Evolutionary conservation across 2,329 filamentous ascomycete species (phyloP).

Genomic region (Penicillium concentricum): DNA sequence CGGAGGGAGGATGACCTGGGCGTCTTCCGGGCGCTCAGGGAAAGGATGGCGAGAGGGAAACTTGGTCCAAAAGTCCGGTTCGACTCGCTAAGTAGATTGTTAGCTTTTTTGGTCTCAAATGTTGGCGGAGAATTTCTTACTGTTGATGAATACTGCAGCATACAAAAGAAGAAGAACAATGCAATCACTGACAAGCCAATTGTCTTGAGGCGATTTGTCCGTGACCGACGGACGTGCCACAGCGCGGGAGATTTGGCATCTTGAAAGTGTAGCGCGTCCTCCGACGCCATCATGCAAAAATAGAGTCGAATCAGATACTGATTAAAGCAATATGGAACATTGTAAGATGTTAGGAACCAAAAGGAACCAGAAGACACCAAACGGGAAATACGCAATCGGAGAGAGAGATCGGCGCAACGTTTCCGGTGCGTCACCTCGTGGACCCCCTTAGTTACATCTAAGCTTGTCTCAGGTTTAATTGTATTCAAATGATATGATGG

Average conservation of each 20-base stretch:
- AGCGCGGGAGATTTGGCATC: conserved; percentile 27
- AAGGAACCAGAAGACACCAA: conserved; percentile 10
- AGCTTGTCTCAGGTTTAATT: background rate
- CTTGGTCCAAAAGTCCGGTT: conserved; percentile 33
- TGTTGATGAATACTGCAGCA: conserved; percentile 20
- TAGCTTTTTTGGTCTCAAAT: background rate
- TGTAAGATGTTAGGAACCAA: background rate
- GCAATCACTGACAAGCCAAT: conserved; percentile 21
- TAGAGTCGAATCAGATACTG: background rate
- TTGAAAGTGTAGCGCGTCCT: conserved; percentile 25
- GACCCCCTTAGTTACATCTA: background rate
- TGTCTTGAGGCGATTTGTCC: conserved; percentile 27
- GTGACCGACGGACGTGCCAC: conserved; percentile 28
- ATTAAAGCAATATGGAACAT: background rate
- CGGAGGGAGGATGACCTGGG: conserved; percentile 26
- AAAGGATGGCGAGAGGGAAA: conserved; percentile 36
- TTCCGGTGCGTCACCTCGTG: conserved; percentile 5
- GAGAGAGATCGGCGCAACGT: conserved; percentile 14
- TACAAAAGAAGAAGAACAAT: conserved; percentile 25
- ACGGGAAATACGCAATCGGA: conserved; percentile 22
- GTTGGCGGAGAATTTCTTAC: conserved; percentile 14
- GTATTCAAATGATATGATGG: no score
- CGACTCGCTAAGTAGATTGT: conserved; percentile 20
- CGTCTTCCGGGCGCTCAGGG: conserved; percentile 31
- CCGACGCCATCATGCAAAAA: conserved; percentile 25